Conservation (phyloP, 2,329 filamentous ascomycete species). For the Arthrinium phaeospermum region DNA sequence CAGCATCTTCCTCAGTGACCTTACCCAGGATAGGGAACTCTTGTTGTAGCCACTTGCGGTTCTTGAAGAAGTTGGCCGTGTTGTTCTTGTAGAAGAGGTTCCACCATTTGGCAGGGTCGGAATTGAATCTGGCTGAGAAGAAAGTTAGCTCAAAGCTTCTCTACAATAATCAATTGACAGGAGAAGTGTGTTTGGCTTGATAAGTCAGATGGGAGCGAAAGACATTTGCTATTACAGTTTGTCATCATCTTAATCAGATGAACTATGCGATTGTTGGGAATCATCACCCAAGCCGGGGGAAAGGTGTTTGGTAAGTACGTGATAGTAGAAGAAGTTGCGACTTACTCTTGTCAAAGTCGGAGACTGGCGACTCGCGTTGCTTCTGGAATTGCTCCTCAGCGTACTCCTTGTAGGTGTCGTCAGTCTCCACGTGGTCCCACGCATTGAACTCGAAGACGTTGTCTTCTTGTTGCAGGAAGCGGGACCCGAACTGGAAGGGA, state of each 20-base stretch:
- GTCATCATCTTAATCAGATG: constrained; percentile 73
- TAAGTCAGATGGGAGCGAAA: constrained; percentile 77
- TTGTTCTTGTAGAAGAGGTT: constrained; percentile 99
- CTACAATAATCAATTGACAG: constrained; percentile 22
- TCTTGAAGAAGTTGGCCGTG: constrained; percentile 96
- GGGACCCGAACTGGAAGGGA: constrained; percentile 94
- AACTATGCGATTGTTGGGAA: constrained; percentile 68
- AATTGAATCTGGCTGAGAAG: constrained; percentile 81
- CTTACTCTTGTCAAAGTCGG: constrained; percentile 87
- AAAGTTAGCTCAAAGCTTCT: constrained; percentile 23
- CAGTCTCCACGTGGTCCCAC: constrained; percentile 97
- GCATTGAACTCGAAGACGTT: constrained; percentile 97
- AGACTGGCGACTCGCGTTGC: constrained; percentile 86
- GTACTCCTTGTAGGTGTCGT: constrained; percentile 85
- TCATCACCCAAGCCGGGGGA: constrained; percentile 55
- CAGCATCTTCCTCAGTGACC: constrained; percentile 73
- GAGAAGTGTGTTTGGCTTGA: constrained; percentile 29
- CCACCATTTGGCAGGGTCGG: constrained; percentile 94
- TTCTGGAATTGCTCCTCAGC: constrained; percentile 82
- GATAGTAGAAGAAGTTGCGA: constrained; percentile 29
- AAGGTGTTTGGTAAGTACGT: constrained; percentile 12
- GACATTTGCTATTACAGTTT: constrained; percentile 60
- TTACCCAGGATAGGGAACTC: constrained; percentile 90
- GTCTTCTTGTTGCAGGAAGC: constrained; percentile 81
- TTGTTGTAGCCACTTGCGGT: constrained; percentile 95